Percentiles rank a stretch among this genome's conserved stretches.
phyloP scores from a whole-genome alignment of 805 yeast genomes.

The Teunomyces aglyptinius region DNA sequence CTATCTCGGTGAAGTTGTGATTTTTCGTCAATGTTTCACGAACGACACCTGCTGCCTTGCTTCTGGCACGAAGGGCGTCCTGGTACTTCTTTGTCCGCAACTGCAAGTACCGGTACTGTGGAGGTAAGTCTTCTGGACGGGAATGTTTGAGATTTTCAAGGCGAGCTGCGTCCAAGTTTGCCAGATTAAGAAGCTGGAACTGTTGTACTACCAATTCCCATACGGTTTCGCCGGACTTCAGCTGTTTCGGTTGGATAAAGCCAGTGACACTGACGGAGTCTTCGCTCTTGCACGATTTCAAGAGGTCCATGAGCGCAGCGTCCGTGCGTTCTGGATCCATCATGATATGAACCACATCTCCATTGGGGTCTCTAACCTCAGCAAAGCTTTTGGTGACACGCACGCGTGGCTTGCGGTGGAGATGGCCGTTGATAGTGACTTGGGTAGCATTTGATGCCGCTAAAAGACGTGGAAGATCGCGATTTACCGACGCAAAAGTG shows the following conservation, averaged over 20 bases:
- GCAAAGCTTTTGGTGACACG: conserved; percentile 73
- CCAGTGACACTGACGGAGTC: conserved; percentile 74
- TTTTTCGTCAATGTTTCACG: conserved; percentile 38
- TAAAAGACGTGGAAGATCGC: neutral
- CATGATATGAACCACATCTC: conserved; percentile 57
- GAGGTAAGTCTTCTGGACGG: conserved; percentile 60
- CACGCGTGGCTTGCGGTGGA: conserved; percentile 69
- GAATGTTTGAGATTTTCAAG: conserved; percentile 56
- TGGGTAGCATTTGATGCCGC: neutral
- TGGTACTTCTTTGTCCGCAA: conserved; percentile 62
- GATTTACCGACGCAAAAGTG: conserved; percentile 10
- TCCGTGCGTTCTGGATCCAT: conserved; percentile 42
- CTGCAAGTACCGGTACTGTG: conserved; percentile 79
- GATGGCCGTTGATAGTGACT: conserved; percentile 77
- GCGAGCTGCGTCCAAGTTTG: conserved; percentile 67
- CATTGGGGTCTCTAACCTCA: conserved; percentile 68
- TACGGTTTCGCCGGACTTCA: conserved; percentile 11
- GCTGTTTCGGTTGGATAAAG: conserved; percentile 32
- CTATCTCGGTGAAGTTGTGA: conserved; percentile 71
- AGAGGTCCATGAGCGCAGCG: conserved; percentile 34
- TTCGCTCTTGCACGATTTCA: conserved; percentile 58
- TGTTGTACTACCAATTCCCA: conserved; percentile 61
- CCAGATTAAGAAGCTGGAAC: conserved; percentile 57
- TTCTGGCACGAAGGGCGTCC: conserved; percentile 52
- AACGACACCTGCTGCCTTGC: conserved; percentile 49